Percentiles rank a stretch among this genome's conserved stretches.
Conservation (phyloP, 2,329 filamentous ascomycete species). For the Magnaporthiopsis rhizophila region DNA sequence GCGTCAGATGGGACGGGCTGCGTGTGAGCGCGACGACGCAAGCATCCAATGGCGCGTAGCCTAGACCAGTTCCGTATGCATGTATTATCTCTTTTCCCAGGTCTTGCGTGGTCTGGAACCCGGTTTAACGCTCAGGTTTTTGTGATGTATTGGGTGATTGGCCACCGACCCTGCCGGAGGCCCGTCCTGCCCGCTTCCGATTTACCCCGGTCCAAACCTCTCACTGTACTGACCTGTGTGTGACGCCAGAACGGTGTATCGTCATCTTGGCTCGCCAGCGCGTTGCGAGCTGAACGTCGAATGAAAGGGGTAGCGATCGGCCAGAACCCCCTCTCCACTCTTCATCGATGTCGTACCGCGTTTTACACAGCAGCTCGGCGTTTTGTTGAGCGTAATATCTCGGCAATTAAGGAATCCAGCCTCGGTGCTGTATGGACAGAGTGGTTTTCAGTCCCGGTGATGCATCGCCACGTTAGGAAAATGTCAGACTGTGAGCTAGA, state of each 20-base stretch:
- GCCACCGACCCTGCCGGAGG: too few relatives aligned
- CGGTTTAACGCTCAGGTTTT: too few relatives aligned
- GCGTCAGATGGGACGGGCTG: not conserved
- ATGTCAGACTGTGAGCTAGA: too few relatives aligned
- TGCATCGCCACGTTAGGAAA: too few relatives aligned
- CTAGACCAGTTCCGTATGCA: not conserved
- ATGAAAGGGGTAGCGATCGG: not conserved
- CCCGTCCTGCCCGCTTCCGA: not conserved
- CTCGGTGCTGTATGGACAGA: too few relatives aligned
- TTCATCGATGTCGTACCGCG: not conserved
- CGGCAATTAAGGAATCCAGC: not conserved
- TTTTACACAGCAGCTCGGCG: not conserved
- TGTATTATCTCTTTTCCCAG: not conserved
- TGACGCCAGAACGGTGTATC: not conserved
- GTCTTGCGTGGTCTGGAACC: not conserved
- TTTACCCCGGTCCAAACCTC: too few relatives aligned
- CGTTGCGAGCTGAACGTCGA: too few relatives aligned
- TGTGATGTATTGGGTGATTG: too few relatives aligned
- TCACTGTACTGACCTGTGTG: too few relatives aligned
- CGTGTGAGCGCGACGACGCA: not conserved
- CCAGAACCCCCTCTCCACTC: too few relatives aligned
- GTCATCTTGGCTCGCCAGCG: not conserved
- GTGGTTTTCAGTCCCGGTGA: too few relatives aligned
- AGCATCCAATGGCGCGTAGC: not conserved
- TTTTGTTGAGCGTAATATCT: not conserved